Conservation (phyloP, 306 rosid species). For the Cucumis melo region DNA sequence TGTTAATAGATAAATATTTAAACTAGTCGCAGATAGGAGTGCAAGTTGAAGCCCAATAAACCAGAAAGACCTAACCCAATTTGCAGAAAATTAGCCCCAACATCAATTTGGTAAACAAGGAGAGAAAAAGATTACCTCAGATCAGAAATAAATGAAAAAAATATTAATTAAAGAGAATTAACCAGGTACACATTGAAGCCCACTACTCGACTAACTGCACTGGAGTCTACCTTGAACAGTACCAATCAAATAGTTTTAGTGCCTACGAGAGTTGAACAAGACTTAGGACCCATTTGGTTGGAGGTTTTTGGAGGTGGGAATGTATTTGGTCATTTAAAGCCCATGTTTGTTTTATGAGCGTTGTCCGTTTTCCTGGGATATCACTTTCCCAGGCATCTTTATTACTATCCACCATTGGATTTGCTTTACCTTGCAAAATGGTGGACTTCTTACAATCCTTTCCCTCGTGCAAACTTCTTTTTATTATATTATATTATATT, state of each 20-base stretch:
- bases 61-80: not conserved
- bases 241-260: not conserved
- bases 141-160: not conserved
- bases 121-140: not conserved
- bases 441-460: no score
- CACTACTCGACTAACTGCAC: not conserved
- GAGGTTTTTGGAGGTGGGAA: no score
- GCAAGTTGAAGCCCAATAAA: not conserved
- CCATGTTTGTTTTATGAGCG: no score
- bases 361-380: no score
- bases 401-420: no score
- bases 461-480: no score
- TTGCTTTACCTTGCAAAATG: no score
- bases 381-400: no score
- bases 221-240: not conserved
- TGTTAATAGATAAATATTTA: not conserved
- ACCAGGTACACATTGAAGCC: not conserved
- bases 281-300: no score
- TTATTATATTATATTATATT: no score
- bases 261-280: not conserved
- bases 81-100: not conserved
- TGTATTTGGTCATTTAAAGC: no score
- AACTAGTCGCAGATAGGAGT: not conserved
- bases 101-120: not conserved
- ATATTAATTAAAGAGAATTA: not conserved